phyloP scores from a whole-genome alignment of 768 basidiomycete species.

The Amanita molliuscula region DNA sequence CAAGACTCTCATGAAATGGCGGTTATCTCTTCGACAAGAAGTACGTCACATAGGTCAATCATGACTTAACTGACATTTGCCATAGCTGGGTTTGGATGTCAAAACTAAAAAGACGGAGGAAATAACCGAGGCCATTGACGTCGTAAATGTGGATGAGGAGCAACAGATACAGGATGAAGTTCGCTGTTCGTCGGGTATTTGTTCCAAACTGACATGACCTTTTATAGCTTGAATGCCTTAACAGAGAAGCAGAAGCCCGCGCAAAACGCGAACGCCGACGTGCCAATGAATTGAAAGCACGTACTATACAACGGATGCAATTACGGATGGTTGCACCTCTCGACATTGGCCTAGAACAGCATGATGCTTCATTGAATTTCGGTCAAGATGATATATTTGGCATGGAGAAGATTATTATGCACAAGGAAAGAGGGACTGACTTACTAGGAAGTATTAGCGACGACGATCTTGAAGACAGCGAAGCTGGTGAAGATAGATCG shows the following conservation, averaged over 20 bases:
- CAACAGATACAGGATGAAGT: slow-evolving; percentile 88
- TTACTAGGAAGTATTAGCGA: slow-evolving; percentile 19
- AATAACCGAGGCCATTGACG: slow-evolving; percentile 57
- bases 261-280: slow-evolving; percentile 74
- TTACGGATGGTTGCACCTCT: slow-evolving; percentile 96
- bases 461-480: slow-evolving; percentile 17
- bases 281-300: slow-evolving; percentile 80
- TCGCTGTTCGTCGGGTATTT: slow-evolving; percentile 1
- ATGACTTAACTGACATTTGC: background rate
- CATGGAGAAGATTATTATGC: slow-evolving; percentile 33
- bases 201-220: slow-evolving; percentile 4
- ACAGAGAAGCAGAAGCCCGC: slow-evolving; percentile 62
- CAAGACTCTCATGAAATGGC: slow-evolving; percentile 88
- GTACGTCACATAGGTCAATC: slow-evolving; percentile 26
- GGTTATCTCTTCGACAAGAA: slow-evolving; percentile 79
- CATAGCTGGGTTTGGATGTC: slow-evolving; percentile 74
- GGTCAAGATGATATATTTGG: slow-evolving; percentile 89
- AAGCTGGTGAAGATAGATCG: slow-evolving; percentile 26
- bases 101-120: slow-evolving; percentile 70
- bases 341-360: slow-evolving; percentile 86
- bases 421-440: slow-evolving; percentile 28
- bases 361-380: slow-evolving; percentile 58
- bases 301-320: slow-evolving; percentile 91
- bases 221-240: slow-evolving; percentile 70
- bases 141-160: slow-evolving; percentile 74